Conservation (phyloP, 768 basidiomycete species). For the Strobilomyces dryophilus region DNA sequence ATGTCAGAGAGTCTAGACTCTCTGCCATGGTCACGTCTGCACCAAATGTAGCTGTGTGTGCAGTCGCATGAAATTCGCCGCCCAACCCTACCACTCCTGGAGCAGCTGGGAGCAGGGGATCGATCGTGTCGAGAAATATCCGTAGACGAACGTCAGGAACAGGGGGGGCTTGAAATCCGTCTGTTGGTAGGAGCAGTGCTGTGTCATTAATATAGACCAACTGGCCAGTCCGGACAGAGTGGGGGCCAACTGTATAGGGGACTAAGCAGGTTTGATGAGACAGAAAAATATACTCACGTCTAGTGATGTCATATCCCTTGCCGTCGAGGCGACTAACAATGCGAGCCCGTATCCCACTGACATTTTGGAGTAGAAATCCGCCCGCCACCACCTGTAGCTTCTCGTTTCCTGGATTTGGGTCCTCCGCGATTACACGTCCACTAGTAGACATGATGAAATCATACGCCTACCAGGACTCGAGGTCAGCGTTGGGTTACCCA, state of each 20-base stretch:
- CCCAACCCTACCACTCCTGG: conserved; percentile 35
- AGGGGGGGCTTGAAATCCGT: conserved; percentile 16
- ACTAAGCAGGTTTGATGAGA: not conserved
- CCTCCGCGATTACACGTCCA: conserved; percentile 53
- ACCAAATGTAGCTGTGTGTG: conserved; percentile 68
- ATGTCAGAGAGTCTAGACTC: conserved; percentile 33
- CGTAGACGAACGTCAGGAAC: conserved; percentile 51
- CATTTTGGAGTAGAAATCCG: conserved; percentile 74
- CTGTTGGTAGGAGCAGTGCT: conserved; percentile 36
- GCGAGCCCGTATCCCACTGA: conserved; percentile 73
- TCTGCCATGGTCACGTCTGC: conserved; percentile 45
- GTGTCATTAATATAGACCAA: conserved; percentile 77
- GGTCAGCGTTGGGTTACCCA: not conserved
- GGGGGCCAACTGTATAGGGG: conserved; percentile 63
- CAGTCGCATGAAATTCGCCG: conserved; percentile 50
- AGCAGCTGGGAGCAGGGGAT: conserved; percentile 42
- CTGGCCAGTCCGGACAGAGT: conserved; percentile 76
- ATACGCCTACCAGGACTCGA: conserved; percentile 50
- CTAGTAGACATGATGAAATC: conserved; percentile 75
- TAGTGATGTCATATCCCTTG: conserved; percentile 82
- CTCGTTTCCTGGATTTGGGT: conserved; percentile 59
- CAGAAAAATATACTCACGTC: conserved; percentile 46
- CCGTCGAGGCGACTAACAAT: conserved; percentile 79
- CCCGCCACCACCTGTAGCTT: conserved; percentile 61
- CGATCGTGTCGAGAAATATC: conserved; percentile 51